Evolutionary conservation across 805 yeast genomes (phyloP).

Genomic region (Zygosaccharomyces bailii): DNA sequence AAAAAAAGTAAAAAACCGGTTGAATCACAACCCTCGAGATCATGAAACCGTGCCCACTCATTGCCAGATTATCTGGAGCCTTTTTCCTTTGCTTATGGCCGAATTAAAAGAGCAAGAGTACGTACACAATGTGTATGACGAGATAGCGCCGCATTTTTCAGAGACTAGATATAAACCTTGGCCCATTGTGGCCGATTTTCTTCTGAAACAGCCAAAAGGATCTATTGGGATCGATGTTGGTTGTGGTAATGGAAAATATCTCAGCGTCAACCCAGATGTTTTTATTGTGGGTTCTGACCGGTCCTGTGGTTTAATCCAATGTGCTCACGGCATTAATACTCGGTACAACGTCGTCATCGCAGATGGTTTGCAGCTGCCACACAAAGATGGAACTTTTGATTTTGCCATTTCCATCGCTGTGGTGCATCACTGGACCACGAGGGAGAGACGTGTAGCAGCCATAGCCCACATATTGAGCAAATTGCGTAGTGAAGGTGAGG

Average conservation of each 20-base stretch:
- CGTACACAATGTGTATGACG: constrained; percentile 91
- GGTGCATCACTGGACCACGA: constrained; percentile 90
- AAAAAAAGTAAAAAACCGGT: neutral
- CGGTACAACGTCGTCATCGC: constrained; percentile 62
- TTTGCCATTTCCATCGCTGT: constrained; percentile 96
- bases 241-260: constrained; percentile 94
- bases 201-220: constrained; percentile 47
- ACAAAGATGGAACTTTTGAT: constrained; percentile 47
- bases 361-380: constrained; percentile 73
- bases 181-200: constrained; percentile 85
- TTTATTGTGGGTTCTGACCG: constrained; percentile 71
- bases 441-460: constrained; percentile 73
- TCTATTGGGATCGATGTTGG: constrained; percentile 89
- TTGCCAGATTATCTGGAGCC: neutral
- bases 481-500: constrained; percentile 58
- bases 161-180: constrained; percentile 93
- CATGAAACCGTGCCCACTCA: neutral
- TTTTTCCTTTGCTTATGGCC: constrained; percentile 35
- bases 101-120: constrained; percentile 62
- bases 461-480: constrained; percentile 62
- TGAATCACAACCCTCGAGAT: neutral
- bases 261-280: constrained; percentile 64
- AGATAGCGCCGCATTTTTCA: constrained; percentile 90
- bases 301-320: constrained; percentile 62
- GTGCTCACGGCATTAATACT: constrained; percentile 48